Evolutionary conservation across 352 stramenopile genomes (phyloP), one percentile per base, ranked within the genome.

Genomic region (Pythium scleroteichum): DNA sequence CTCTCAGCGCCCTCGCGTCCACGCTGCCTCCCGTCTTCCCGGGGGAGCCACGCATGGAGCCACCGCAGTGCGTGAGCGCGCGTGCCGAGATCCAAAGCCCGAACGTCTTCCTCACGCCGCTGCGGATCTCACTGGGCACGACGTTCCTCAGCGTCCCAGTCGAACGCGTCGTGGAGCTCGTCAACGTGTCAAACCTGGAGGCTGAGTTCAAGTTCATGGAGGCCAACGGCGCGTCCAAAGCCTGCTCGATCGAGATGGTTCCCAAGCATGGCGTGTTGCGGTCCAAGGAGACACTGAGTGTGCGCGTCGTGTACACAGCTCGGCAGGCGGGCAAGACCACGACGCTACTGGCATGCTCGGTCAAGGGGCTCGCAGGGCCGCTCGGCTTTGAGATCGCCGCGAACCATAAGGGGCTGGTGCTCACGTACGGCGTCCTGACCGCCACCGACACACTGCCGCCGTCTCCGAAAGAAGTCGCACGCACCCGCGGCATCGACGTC

Each of bases 121-220:
- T 74, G 0, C 68, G 70, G 26, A 39, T 92, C 13, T 22, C 69
- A 1, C 54, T 92, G 0, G 82, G 82, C 22, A 82, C 82, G 5
- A 90, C 79, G 7, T 94, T 91, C 59, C 57, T 92, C 38, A 77
- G 78, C 4, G 79, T 91, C 19, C 51, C 68, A 7, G 74, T 88
- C 16, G 71, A 66, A 1, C 59, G 75, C 13, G 78, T 64, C 0
- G 29, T 92, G 42, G 44, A 82, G 24, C 73, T 94, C n/a, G 59
- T 90, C 16, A 94, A 94, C 38, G 72, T 91, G 4, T 94, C 85
- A 22, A 94, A 92, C 47, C 74, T 92, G 20, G 78, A 87, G 27
- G 78, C 82, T 17, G 60, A 58, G 1, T 94, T 92, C 68, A 90
- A 90, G 61, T 91, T 90, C 45, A 66, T 79, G 13, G 82, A 91